Percentiles rank a stretch among this genome's conserved stretches.
These are phyloP conservation scores for Botryotinia narcissicola DNA, from an alignment of 2,329 filamentous ascomycete genomes.

Conservation along the genomic window DNA sequence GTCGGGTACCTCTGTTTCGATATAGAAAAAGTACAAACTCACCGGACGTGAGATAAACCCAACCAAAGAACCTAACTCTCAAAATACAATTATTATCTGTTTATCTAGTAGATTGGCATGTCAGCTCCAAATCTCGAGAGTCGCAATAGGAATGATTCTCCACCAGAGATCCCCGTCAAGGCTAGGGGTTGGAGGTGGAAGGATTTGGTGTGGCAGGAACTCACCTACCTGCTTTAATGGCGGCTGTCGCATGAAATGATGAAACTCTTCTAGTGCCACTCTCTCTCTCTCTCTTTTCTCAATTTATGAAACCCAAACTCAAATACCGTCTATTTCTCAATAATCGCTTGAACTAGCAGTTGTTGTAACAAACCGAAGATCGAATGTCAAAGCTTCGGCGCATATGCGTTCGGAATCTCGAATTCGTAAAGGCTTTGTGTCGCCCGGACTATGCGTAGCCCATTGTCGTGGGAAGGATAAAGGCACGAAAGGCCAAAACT, in stretches of 20 bases:
- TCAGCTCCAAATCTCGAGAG: neutral
- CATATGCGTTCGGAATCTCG: constrained; percentile 22
- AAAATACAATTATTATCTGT: constrained; percentile 24
- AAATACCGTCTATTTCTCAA: constrained; percentile 29
- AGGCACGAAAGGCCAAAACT: constrained; percentile 25
- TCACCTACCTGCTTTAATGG: constrained; percentile 28
- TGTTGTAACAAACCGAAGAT: constrained; percentile 28
- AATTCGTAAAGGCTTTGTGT: constrained; percentile 31
- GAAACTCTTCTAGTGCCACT: constrained; percentile 20
- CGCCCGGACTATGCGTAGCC: constrained; percentile 37
- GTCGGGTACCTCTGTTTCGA: constrained; percentile 1
- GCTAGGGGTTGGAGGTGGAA: neutral
- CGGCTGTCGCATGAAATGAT: constrained; percentile 25
- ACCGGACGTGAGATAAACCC: constrained; percentile 17
- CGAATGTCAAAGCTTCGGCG: constrained; percentile 29
- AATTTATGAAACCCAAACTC: constrained; percentile 25
- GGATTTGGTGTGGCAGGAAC: neutral
- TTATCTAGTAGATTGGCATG: constrained; percentile 17
- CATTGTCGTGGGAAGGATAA: constrained; percentile 33
- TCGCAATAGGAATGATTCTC: neutral
- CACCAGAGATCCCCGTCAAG: neutral
- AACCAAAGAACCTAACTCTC: neutral
- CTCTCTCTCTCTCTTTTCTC: constrained; percentile 20
- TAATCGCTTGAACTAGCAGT: constrained; percentile 23
- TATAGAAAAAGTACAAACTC: constrained; percentile 15